These are phyloP conservation scores for Flammula alnicola DNA, from an alignment of 1,284 basidiomycete species.

Conservation along the genomic window DNA sequence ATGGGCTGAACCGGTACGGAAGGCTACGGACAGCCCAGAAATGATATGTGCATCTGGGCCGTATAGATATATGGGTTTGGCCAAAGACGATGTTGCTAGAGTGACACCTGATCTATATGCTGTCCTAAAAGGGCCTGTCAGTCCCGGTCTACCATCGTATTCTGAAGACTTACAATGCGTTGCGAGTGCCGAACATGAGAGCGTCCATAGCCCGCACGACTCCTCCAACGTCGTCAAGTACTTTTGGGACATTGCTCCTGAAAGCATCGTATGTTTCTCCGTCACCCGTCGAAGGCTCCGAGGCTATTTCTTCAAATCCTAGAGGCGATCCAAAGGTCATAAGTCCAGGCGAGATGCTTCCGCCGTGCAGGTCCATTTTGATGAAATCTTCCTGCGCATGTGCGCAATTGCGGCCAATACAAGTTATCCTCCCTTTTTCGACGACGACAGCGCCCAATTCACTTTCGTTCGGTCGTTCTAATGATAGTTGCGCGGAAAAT, in stretches of 20 bases:
- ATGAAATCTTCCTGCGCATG: constrained; percentile 25
- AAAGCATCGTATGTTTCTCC: constrained; percentile 63
- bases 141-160: constrained; percentile 19
- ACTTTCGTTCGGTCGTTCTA: constrained; percentile 23
- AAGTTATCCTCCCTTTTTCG: constrained; percentile 48
- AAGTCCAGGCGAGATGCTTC: constrained; percentile 58
- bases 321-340: constrained; percentile 65
- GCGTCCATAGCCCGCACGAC: constrained; percentile 72
- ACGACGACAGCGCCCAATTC: constrained; percentile 44
- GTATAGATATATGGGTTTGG: constrained; percentile 49
- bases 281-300: constrained; percentile 72
- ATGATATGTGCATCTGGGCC: constrained; percentile 58
- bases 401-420: constrained; percentile 37
- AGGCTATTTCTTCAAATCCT: constrained; percentile 67
- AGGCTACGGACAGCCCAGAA: constrained; percentile 68
- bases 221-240: constrained; percentile 57
- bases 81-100: constrained; percentile 48
- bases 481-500: constrained; percentile 25
- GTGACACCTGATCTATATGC: constrained; percentile 74
- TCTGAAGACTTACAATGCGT: constrained; percentile 61
- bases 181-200: constrained; percentile 70
- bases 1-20: constrained; percentile 64
- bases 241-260: constrained; percentile 42
- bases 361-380: constrained; percentile 48
- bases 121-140: constrained; percentile 40